phyloP scores from a whole-genome alignment of 257 asterid species.

The Solanum chmielewskii region DNA sequence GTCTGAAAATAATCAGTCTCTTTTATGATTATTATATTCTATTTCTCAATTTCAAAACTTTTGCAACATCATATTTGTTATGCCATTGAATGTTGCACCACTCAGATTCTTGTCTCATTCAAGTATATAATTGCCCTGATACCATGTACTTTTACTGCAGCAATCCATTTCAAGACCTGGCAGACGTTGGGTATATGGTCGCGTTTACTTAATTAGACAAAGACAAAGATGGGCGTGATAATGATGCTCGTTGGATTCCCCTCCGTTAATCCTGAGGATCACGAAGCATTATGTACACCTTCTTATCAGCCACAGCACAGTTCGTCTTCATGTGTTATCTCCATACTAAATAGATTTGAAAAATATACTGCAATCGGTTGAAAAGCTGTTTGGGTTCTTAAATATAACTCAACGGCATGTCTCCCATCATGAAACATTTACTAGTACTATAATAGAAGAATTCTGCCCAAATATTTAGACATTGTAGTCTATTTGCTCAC shows the following conservation, averaged over 20 bases:
- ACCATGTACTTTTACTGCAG: constrained; percentile 19
- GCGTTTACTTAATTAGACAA: constrained; percentile 68
- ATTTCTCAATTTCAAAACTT: background rate
- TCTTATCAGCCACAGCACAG: background rate
- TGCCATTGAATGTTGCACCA: background rate
- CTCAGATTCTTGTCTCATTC: background rate
- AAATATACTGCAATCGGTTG: background rate
- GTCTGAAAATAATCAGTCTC: background rate
- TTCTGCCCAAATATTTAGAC: background rate
- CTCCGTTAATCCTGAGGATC: background rate
- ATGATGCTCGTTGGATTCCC: background rate
- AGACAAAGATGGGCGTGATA: constrained; percentile 43
- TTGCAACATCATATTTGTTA: background rate
- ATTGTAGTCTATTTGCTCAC: background rate
- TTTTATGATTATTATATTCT: background rate
- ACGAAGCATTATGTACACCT: background rate
- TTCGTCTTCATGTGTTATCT: background rate
- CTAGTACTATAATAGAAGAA: background rate
- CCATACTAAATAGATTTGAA: background rate
- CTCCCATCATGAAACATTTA: background rate
- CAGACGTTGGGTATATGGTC: constrained; percentile 83
- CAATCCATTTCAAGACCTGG: constrained; percentile 58
- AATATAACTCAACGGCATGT: background rate
- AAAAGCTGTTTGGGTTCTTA: background rate
- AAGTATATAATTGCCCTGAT: background rate